A percentile compares a stretch with the other conserved stretches of the same genome.
phyloP scores from a whole-genome alignment of 805 yeast species.

The Saturnispora quitensis region DNA sequence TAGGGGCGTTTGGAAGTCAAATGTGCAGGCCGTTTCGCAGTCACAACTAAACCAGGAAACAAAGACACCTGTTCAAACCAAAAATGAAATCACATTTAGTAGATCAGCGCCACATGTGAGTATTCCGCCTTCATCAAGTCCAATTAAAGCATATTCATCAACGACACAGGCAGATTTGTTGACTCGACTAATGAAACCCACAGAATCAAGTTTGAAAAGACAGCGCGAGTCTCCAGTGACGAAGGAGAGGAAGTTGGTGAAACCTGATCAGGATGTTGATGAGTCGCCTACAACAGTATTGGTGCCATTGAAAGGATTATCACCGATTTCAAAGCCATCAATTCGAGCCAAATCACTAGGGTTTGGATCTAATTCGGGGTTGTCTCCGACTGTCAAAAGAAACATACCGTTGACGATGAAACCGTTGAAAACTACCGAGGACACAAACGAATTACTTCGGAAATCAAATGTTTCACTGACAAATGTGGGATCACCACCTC shows the following conservation, averaged over 20 bases:
- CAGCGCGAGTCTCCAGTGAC: slow-evolving; percentile 1
- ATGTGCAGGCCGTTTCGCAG: neutral
- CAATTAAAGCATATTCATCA: slow-evolving; percentile 5
- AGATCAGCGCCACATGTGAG: slow-evolving; percentile 1
- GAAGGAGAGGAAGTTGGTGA: neutral
- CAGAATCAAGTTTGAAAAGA: slow-evolving; percentile 19
- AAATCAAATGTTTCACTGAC: slow-evolving; percentile 3
- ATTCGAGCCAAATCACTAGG: neutral
- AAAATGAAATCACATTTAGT: neutral
- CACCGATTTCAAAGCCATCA: neutral
- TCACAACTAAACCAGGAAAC: neutral
- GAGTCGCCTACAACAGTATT: slow-evolving; percentile 2
- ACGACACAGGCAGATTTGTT: slow-evolving; percentile 11
- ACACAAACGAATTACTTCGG: neutral
- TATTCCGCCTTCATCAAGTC: slow-evolving; percentile 2
- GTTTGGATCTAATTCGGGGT: neutral
- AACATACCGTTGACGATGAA: slow-evolving; percentile 23
- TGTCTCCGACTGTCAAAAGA: neutral
- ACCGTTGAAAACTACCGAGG: slow-evolving; percentile 15
- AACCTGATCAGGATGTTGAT: neutral
- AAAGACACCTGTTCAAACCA: neutral
- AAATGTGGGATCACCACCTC: neutral
- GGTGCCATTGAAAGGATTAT: slow-evolving; percentile 1
- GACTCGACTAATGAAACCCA: slow-evolving; percentile 20
- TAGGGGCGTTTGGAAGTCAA: slow-evolving; percentile 10